Base-by-base conservation (phyloP, 805 yeast genomes). In the Candida palmyrensis region DNA sequence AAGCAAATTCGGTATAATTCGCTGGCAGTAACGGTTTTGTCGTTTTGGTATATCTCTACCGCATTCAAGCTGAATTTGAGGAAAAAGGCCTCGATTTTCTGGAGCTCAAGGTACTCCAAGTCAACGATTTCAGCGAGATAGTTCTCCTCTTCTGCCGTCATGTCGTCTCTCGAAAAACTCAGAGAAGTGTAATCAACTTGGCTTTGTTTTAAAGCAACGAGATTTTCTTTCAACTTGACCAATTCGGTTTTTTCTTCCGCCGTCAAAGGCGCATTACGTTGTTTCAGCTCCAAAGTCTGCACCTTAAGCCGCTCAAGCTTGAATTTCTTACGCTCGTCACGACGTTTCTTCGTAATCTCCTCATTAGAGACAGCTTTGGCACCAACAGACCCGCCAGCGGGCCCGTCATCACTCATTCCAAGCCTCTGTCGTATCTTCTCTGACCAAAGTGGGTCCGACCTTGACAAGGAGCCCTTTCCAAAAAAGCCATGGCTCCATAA, bases 391-490 rank as follows among this genome's bases (percentile, higher is more conserved):
- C 40, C 34, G 37, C 29, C 27, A 17, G 30, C 22, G 6, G 7
- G 17, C 31, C 22, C 45, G 47, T 30, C 59, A 49, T 31, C 68
- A 17, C 55, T 69, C 24, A 74, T 48, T 10, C 72, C 70, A 17
- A 83, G 57, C 26, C 86, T 55, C 29, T 78, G 65, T 23, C 36
- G 57, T 1, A 86, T 77, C 34, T 97, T 67, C n/a, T 63, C 66
- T 28, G 52, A 57, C 97, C 97, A 92, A 0, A 96, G 76, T 0
- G 98, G 96, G 51, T 92, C 97, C 37, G 95, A 82, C 42, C 98
- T 67, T 22, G 96, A 84, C 28, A 88, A 61, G 2, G 75, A 73
- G 2, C 97, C 98, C 49, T 90, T 92, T 5, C 98, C 98, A 51
- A 87, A 92, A 51, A 88, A 92, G 1, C 98, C 98, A 44, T 71